Evolutionary conservation across 2,329 filamentous ascomycete genomes (phyloP).

Genomic region (Aspergillus terreus): DNA sequence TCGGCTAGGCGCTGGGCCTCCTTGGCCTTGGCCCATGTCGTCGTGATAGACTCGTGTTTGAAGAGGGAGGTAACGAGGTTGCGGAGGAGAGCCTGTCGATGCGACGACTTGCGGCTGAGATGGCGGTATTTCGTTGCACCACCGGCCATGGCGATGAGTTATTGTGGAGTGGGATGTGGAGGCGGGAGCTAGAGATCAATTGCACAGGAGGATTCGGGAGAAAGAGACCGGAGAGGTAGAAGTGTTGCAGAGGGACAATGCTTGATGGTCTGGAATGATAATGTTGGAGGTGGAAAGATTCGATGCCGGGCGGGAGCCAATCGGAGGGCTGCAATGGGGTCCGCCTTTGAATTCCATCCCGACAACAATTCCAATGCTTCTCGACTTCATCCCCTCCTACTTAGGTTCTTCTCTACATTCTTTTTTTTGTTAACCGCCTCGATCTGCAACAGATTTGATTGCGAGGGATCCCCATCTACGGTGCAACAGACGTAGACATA

Average conservation of each 20-base stretch:
- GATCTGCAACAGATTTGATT: not conserved
- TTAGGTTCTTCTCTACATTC: too few species aligned
- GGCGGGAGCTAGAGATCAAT: not conserved
- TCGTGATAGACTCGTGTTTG: constrained; percentile 87
- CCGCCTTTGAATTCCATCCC: not conserved
- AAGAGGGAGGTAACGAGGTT: constrained; percentile 95
- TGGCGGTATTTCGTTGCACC: constrained; percentile 84
- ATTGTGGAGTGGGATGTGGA: not conserved
- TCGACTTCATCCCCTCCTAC: not conserved
- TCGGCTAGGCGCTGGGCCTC: constrained; percentile 92
- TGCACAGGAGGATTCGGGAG: not conserved
- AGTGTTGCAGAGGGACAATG: constrained; percentile 1
- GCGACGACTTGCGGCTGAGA: constrained; percentile 77
- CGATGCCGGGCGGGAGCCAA: constrained; percentile 29
- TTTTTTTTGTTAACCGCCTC: too few species aligned
- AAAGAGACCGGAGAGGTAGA: constrained; percentile 1
- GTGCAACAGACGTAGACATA: not conserved
- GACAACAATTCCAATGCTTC: too few species aligned
- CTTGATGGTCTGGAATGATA: too few species aligned
- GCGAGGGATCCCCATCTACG: not conserved
- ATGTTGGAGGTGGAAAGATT: constrained; percentile 24
- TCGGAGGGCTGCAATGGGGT: constrained; percentile 23
- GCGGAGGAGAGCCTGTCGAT: constrained; percentile 86
- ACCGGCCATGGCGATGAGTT: constrained; percentile 66
- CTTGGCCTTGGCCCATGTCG: constrained; percentile 95